Evolutionary conservation across 2,329 filamentous ascomycete species (phyloP), one percentile per base, ranked within the genome.

Genomic region (Neonectria neomacrospora): DNA sequence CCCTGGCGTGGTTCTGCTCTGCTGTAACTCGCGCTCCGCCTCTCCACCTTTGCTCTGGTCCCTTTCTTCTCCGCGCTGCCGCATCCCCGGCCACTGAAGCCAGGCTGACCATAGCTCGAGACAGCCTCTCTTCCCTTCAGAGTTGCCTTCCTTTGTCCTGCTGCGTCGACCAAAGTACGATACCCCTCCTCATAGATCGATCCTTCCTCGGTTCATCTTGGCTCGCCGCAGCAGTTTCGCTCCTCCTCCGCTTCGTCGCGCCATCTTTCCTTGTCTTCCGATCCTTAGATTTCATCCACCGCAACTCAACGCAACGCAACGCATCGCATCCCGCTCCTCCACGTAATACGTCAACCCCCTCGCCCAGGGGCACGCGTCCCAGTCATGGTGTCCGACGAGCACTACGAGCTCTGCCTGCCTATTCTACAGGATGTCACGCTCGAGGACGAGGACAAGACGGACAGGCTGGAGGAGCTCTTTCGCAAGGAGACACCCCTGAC

Each of bases 401-500:
- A 95, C 59, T 97, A 96, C 83, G 94, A 97, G 73, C 87, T 96
- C 74, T 97, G 94, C 79, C 88, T 96, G 77, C 92, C 93, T 55
- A 88, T 97, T 75, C 87, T 99, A 68, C 90, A 96, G 81, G 91
- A 97, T 80, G 82, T 88, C 62, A 84, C 86, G 58, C 85, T 97
- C 65, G 93, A 97, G 73, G 96, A 98, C 67, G 96, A 99, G 80
- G 95, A 97, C 75, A 97, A 96, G 84, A 95, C 92, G 52, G 95
- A 98, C 80, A 92, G 88, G 80, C 85, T 97, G 56, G 94, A 97
- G 81, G 91, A 94, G 69, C 85, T 97, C 56, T 84, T 98, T 73
- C 90, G 89, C 79, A 90, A 89, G 71, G 89, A 94, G 80, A 94
- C 93, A 8, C 86, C 84, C 30, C 83, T 98, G 70, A 87, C 86